A percentile compares a stretch with the other conserved stretches of the same genome.
Evolutionary conservation across 1,284 basidiomycete genomes (phyloP).

Genomic region (Melampsora americana): DNA sequence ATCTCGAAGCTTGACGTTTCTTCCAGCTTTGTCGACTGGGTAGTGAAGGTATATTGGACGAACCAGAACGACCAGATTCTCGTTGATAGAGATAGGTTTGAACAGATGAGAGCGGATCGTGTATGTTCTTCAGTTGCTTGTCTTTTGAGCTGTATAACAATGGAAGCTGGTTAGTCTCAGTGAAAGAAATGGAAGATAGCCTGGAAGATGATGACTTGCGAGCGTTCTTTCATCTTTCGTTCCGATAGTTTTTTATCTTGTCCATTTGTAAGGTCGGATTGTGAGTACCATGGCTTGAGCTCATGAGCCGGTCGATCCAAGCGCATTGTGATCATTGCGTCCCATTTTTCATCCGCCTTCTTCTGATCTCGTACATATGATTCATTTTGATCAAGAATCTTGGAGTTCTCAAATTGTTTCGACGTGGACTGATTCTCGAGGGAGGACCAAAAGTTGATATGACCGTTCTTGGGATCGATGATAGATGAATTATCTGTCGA

Average conservation of each 20-base stretch:
- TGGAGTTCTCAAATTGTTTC: conserved; percentile 17
- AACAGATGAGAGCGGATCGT: conserved; percentile 25
- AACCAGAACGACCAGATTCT: conserved; percentile 1
- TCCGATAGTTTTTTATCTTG: conserved; percentile 35
- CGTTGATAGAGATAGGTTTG: conserved; percentile 18
- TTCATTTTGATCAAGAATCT: conserved; percentile 28
- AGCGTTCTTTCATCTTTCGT: conserved; percentile 20
- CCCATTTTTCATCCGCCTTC: conserved; percentile 39
- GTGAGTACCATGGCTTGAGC: conserved; percentile 39
- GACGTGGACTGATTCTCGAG: conserved; percentile 39
- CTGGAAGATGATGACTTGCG: conserved; percentile 8
- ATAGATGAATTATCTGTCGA: conserved; percentile 35
- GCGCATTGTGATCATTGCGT: conserved; percentile 38
- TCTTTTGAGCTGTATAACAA: conserved; percentile 14
- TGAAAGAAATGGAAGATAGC: neutral
- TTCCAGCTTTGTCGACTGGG: conserved; percentile 14
- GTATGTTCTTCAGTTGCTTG: conserved; percentile 19
- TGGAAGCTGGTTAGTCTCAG: neutral
- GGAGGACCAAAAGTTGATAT: conserved; percentile 41
- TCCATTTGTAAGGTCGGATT: conserved; percentile 34
- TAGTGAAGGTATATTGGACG: conserved; percentile 10
- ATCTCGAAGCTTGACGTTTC: conserved; percentile 39
- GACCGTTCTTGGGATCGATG: conserved; percentile 38
- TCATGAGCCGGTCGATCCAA: conserved; percentile 42
- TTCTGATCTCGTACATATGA: conserved; percentile 32